Evolutionary conservation across 192 early-diverging fungal genomes (phyloP), one percentile per base, ranked within the genome.

Genomic region (Obelidium mucronatum): DNA sequence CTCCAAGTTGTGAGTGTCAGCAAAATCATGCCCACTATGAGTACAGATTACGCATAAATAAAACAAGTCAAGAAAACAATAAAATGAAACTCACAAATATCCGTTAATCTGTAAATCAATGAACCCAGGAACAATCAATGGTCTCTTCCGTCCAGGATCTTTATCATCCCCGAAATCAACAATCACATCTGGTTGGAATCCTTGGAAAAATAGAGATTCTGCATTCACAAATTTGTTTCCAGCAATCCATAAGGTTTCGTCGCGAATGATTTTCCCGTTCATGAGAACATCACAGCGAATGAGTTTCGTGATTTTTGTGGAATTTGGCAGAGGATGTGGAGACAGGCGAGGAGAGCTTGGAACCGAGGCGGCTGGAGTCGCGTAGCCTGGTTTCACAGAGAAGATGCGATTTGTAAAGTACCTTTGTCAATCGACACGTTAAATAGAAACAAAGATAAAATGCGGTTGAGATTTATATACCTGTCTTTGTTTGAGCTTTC

Each of bases 81-180:
- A 39, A 66, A 66, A 2, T 66, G 35, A 19, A 24, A 87, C 6
- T 93, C 92, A 77, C 44, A 91, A 95, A 52, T 53, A 56, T 40
- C 94, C 93, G 73, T 95, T 95, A 68, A 95, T 91, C 79, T 95
- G 93, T 33, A 91, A 82, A 77, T 95, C 93, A 60, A 95, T 90
- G 67, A 88, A 95, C 2, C 93, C 93, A 22, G 93, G 92, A 5
- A 88, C 88, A 36, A 94, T 83, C n/a, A 94, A 19, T 51, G 67
- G 67, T 52, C 67, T 33, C 26, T 40, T 13, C 40, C 34, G 39
- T 11, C 44, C 67, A 68, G 30, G 26, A 24, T 22, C 13, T 26
- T 8, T 17, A 68, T 17, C 28, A 26, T 52, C 48, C 6, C 67
- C 67, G 22, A 68, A 68, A 52, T 68, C 67, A 68, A 68, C 31